These are phyloP conservation scores for Daedaleopsis sinensis DNA, from an alignment of 768 basidiomycete genomes.

Conservation along the genomic window DNA sequence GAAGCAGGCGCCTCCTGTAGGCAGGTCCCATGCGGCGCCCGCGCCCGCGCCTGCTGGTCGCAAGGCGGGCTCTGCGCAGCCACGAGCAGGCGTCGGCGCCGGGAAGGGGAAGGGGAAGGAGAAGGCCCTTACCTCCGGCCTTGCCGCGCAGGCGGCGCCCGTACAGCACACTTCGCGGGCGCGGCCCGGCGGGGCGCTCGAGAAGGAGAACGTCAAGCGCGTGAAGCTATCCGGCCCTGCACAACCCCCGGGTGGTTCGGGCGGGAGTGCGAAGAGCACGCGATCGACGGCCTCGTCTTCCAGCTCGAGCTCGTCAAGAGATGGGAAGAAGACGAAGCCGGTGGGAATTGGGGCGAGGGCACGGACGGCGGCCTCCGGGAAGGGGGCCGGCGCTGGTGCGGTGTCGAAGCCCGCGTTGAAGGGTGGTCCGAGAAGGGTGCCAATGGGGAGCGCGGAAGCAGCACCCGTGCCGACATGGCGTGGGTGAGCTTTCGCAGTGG, in stretches of 20 bases:
- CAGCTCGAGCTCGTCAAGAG: neutral
- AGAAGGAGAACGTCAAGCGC: constrained; percentile 34
- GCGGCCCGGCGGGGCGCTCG: constrained; percentile 23
- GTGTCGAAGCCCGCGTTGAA: constrained; percentile 15
- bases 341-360: neutral
- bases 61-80: neutral
- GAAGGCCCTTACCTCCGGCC: neutral
- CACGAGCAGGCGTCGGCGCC: constrained; percentile 27
- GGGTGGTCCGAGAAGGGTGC: constrained; percentile 66
- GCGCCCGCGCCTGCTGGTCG: constrained; percentile 4
- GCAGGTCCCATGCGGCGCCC: constrained; percentile 14
- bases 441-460: constrained; percentile 67
- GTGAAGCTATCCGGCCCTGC: constrained; percentile 14
- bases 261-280: neutral
- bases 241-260: neutral
- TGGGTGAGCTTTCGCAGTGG: constrained; percentile 34
- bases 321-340: constrained; percentile 2
- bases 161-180: neutral
- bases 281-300: neutral
- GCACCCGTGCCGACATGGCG: constrained; percentile 54
- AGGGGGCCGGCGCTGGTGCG: constrained; percentile 4
- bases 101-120: constrained; percentile 41
- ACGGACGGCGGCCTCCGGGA: constrained; percentile 2
- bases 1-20: constrained; percentile 41
- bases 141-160: constrained; percentile 8